phyloP scores from a whole-genome alignment of 140 eudicot genomes.

The Artemisia princeps region DNA sequence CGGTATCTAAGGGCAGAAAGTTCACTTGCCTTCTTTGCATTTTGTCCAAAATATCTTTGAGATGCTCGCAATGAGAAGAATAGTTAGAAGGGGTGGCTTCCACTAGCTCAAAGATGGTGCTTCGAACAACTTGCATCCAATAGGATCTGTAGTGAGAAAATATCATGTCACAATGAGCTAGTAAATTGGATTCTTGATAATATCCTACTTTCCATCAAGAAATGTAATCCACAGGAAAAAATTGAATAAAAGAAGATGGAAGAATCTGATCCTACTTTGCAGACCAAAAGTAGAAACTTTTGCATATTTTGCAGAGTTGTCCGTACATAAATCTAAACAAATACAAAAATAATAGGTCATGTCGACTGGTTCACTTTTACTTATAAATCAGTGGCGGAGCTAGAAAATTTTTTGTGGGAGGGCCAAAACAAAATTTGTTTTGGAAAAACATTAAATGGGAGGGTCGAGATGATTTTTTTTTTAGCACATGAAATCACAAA shows the following conservation, averaged over 20 bases:
- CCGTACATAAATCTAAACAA: constrained; percentile 10
- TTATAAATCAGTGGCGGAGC: no score
- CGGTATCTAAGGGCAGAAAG: neutral
- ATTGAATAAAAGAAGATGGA: constrained; percentile 23
- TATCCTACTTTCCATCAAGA: constrained; percentile 29
- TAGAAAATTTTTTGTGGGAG: no score
- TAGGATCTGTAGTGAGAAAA: constrained; percentile 21
- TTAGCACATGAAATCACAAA: no score
- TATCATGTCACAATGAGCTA: constrained; percentile 18
- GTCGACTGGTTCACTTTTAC: neutral
- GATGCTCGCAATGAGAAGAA: constrained; percentile 21
- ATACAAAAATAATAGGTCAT: neutral
- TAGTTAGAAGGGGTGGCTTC: constrained; percentile 23
- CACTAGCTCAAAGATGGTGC: constrained; percentile 30
- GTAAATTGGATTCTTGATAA: constrained; percentile 31
- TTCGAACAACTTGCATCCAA: constrained; percentile 26
- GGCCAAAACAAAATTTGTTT: no score
- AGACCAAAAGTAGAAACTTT: constrained; percentile 16
- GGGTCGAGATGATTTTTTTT: no score
- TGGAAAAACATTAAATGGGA: no score
- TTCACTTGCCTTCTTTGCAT: constrained; percentile 10
- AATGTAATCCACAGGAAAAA: constrained; percentile 31
- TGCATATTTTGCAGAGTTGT: constrained; percentile 11
- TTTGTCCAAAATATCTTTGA: constrained; percentile 15
- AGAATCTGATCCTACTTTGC: constrained; percentile 23